Evolutionary conservation across 257 asterid genomes (phyloP).

Genomic region (Fraxinus anomala): DNA sequence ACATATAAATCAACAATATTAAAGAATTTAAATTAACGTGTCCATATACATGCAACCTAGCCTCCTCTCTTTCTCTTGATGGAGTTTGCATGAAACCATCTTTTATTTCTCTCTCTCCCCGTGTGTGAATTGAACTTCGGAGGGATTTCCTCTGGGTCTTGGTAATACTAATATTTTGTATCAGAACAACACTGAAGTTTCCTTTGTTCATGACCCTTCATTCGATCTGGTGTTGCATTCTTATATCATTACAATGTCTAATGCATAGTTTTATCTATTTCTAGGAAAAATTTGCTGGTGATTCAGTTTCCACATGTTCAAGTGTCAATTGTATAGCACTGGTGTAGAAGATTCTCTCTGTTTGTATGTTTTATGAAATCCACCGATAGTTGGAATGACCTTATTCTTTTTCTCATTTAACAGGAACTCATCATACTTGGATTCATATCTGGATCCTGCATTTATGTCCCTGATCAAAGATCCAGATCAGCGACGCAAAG

Average conservation of each 20-base stretch:
- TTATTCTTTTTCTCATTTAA: conserved; percentile 15
- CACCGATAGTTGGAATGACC: conserved; percentile 1
- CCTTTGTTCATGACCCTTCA: conserved; percentile 9
- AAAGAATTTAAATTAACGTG: too few relatives aligned
- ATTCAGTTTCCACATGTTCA: conserved; percentile 13
- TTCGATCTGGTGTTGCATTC: conserved; percentile 6
- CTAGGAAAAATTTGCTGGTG: conserved; percentile 8
- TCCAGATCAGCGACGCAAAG: conserved; percentile 86
- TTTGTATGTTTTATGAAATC: conserved; percentile 8
- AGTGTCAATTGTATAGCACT: conserved; percentile 10
- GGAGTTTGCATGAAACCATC: neutral
- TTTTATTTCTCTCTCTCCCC: neutral
- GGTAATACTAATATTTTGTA: neutral
- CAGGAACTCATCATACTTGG: conserved; percentile 76
- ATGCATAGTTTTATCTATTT: conserved; percentile 16
- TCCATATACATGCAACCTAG: too few relatives aligned
- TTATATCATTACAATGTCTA: neutral
- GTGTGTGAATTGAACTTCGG: neutral
- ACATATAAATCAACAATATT: too few relatives aligned
- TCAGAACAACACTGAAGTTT: neutral
- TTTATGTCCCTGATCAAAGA: conserved; percentile 92
- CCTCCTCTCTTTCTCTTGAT: too few relatives aligned
- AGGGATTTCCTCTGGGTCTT: conserved; percentile 3
- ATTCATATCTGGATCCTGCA: conserved; percentile 86
- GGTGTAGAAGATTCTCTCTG: conserved; percentile 2